Percentiles rank a stretch among this genome's conserved stretches.
Evolutionary conservation across 2,329 filamentous ascomycete species (phyloP).

Genomic region (Davidsoniella neocaledoniae): DNA sequence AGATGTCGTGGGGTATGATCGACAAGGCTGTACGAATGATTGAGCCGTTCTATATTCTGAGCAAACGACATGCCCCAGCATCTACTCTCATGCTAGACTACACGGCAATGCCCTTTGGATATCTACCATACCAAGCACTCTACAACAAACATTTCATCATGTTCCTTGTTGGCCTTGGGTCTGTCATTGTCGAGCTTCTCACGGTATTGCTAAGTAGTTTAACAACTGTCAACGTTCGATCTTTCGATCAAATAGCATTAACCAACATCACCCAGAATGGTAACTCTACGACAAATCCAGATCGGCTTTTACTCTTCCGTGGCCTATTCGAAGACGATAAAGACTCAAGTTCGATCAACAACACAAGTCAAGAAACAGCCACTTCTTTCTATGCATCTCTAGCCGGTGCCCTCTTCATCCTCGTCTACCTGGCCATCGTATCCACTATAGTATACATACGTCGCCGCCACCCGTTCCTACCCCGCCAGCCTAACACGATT

Average conservation of each 20-base stretch:
- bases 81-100: slow-evolving; percentile 56
- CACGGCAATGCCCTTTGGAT: slow-evolving; percentile 52
- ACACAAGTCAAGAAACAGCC: slow-evolving; percentile 41
- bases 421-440: slow-evolving; percentile 46
- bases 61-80: slow-evolving; percentile 45
- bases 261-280: slow-evolving; percentile 27
- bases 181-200: slow-evolving; percentile 55
- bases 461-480: slow-evolving; percentile 53
- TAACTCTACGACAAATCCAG: neutral
- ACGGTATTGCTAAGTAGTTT: slow-evolving; percentile 53
- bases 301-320: too few species aligned
- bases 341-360: slow-evolving; percentile 15
- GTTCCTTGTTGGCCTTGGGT: slow-evolving; percentile 51
- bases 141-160: slow-evolving; percentile 48
- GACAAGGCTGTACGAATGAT: slow-evolving; percentile 57
- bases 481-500: slow-evolving; percentile 64
- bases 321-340: slow-evolving; percentile 8
- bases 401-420: slow-evolving; percentile 41
- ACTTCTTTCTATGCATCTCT: slow-evolving; percentile 52
- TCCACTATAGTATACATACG: slow-evolving; percentile 42
- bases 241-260: slow-evolving; percentile 30
- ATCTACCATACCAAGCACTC: slow-evolving; percentile 43
- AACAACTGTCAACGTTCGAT: slow-evolving; percentile 29
- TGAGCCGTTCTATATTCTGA: slow-evolving; percentile 58
- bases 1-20: slow-evolving; percentile 50